Base-by-base conservation (phyloP, 208 protist species). In the Phytomonas sp. region DNA sequence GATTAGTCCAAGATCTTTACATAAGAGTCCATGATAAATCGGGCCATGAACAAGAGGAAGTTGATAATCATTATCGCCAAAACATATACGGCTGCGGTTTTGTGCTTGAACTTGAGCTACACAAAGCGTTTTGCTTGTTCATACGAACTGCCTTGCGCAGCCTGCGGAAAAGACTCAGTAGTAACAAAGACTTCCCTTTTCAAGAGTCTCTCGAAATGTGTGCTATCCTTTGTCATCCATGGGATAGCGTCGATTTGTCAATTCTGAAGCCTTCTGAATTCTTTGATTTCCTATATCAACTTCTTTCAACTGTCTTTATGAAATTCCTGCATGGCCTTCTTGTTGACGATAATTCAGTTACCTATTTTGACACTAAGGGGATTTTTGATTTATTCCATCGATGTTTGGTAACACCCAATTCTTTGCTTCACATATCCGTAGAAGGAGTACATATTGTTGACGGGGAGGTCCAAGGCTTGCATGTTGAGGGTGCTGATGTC, bases 171-270 rank as follows among this genome's bases (percentile, higher is more conserved):
- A 63, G 68, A 56, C 73, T 87, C 16, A 63, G 72, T 36, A 66
- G 75, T 62, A 61, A 74, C n/a, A 36, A 74, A 33, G 49, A 65
- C 56, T 75, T 88, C 42, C 75, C 73, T 7, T 82, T 73, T 32
- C 61, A 56, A 19, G 73, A 71, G 77, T 69, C 65, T 56, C 77
- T 92, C 8, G 74, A 77, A 60, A 82, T 94, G 76, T 93, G 88
- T 63, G 87, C 91, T 30, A 73, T 89, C 16, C 75, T 96, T 60
- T 94, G 88, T 66, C 80, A 96, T 72, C 89, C 91, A 42, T 94
- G 88, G 89, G 84, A 94, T 64, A 78, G 78, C 68, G 81, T 89
- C 0, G 92, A 97, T 78, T 86, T 94, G 80, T 87, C 86, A 26
- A 81, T 92, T n/a, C 78, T 97, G 37, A 74, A 69, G 14, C 89